Percentiles rank a stretch among this genome's conserved stretches.
Conservation (phyloP, 805 yeast species). For the Ogataea paradorogensis region DNA sequence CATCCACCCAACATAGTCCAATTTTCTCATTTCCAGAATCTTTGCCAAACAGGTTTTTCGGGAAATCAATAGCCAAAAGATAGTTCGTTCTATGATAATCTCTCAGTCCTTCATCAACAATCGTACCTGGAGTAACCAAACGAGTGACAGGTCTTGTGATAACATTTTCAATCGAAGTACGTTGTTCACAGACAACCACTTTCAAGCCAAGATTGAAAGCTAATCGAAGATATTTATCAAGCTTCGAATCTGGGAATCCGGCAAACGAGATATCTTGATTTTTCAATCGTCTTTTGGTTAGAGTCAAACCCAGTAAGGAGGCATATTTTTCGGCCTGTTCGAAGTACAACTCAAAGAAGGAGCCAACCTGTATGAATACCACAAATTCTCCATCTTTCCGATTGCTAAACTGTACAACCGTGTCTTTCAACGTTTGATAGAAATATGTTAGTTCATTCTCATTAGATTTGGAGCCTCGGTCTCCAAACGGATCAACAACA, state of each 20-base stretch:
- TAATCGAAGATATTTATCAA: constrained; percentile 69
- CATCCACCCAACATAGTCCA: constrained; percentile 86
- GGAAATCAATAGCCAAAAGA: constrained; percentile 62
- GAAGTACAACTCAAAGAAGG: constrained; percentile 83
- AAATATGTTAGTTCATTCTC: constrained; percentile 28
- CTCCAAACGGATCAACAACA: constrained; percentile 12
- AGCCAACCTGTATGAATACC: constrained; percentile 77
- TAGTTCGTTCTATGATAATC: constrained; percentile 71
- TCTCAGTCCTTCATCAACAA: constrained; percentile 80
- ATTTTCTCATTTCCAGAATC: constrained; percentile 40
- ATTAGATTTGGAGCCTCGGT: constrained; percentile 17
- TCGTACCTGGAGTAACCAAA: constrained; percentile 88
- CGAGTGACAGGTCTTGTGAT: constrained; percentile 72
- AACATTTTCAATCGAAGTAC: constrained; percentile 28
- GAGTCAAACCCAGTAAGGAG: constrained; percentile 64
- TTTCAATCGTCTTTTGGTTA: constrained; percentile 54
- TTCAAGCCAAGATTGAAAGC: constrained; percentile 67
- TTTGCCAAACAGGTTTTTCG: constrained; percentile 42
- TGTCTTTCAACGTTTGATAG: constrained; percentile 30
- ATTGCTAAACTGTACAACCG: constrained; percentile 24
- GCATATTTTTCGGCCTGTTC: constrained; percentile 81
- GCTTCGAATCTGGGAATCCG: constrained; percentile 77
- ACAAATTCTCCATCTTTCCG: constrained; percentile 38
- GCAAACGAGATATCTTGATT: constrained; percentile 69
- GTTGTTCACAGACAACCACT: constrained; percentile 84